Base-by-base conservation (phyloP, 768 basidiomycete species). In the Psilocybe cubensis region DNA sequence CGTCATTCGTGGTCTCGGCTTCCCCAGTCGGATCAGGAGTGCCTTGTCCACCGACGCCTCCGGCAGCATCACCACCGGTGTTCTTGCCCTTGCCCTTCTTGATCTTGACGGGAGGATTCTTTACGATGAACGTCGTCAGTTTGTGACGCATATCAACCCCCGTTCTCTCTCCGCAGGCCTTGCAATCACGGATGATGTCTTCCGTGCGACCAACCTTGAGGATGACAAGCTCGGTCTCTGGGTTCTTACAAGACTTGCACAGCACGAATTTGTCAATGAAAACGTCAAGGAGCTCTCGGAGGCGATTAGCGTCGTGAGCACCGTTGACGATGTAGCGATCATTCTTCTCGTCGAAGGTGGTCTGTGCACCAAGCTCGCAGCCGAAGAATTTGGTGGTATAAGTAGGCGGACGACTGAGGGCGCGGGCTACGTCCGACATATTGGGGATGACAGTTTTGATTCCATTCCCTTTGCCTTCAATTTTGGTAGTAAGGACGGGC, bases 331-430 rank as follows among this genome's bases (percentile, higher is more conserved):
- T 98, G 79, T 96, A 99, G 45, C 96, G 85, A 64, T 99, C 97
- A 68, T 93, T 93, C 75, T 94, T 95, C 74, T 96, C 94, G 73
- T 98, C 94, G 70, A 93, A 89, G 20, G 95, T 90, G 29, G 95
- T 96, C 76, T 98, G 96, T 29, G 97, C 97, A 61, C 97, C 97
- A 56, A 98, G 89, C 74, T 99, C 97, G 72, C 92, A 95, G 28
- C 97, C 97, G 68, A 99, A 98, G 82, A 96, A 99, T 76, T 99
- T 99, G 74, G 96, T 98, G 60, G 96, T 91, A 72, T 98, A 97
- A 41, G 95, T 85, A 24, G 97, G 91, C 58, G 96, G 96, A 57
- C 97, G 90, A 68, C 89, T 92, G 63, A 99, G 85, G 43, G 97
- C 95, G 62, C 94, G 89, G 46, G 96, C 94, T 63, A 99, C 90